Evolutionary conservation across 139 green algal species (phyloP), one percentile per base, ranked within the genome.

Genomic region (Chlamydomonas schloesseri): DNA sequence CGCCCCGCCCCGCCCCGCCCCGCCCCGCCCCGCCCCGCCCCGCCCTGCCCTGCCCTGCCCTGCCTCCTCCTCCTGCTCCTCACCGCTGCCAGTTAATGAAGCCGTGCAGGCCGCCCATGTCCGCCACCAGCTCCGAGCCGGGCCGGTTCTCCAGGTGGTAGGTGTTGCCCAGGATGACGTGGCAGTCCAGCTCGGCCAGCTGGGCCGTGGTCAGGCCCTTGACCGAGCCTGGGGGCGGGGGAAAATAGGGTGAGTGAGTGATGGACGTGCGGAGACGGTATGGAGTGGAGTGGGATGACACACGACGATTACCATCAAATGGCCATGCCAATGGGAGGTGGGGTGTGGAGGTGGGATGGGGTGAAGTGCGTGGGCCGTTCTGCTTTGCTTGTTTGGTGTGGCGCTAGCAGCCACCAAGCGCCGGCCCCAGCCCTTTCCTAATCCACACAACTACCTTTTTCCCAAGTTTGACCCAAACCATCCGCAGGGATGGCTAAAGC

Each of bases 91-190:
- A 99, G 78, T 94, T 93, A n/a, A 97, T 97, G 92, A 99, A 99
- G 18, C 82, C 60, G 89, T 99, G 97, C 67, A 99, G 93, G 18
- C 96, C 95, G 11, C 93, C 96, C 91, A 98, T 91, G 57, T 95
- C 77, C 42, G 89, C 90, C 17, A 99, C 92, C 10, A 98, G 73
- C 18, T 97, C 95, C 42, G 60, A 81, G 42, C 75, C 73, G 10
- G 67, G 73, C 34, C 87, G 83, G 83, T 93, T 94, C 71, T 94
- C 93, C 55, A 98, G 88, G 86, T 98, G 96, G 93, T 99, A 99
- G 4, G 97, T 99, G 94, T 99, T 99, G 50, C 96, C 97, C 33
- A 99, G 91, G 68, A 99, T 95, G 53, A 99, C 90, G 60, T 98
- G 97, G 91, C 96, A 99, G 75, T 93, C 86, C 23, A 97, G 81